Evolutionary conservation across 768 basidiomycete genomes (phyloP).

Genomic region (Mycena latifolia): DNA sequence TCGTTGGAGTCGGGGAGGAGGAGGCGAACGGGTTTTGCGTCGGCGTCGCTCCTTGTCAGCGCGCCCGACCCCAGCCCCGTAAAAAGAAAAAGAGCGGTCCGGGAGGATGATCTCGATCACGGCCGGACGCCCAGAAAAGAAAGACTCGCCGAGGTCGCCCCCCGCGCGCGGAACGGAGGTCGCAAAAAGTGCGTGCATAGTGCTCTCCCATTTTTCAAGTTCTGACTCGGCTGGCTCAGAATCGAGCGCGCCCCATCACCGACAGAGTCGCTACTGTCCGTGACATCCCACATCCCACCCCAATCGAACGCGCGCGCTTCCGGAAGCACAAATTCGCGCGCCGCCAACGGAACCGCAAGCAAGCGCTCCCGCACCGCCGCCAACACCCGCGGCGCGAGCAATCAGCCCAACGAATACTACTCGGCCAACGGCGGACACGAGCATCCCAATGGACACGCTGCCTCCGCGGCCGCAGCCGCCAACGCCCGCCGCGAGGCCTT

Average conservation of each 20-base stretch:
- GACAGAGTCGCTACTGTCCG: slow-evolving; percentile 79
- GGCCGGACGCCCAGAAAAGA: slow-evolving; percentile 76
- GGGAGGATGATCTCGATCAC: slow-evolving; percentile 75
- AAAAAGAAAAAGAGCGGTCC: slow-evolving; percentile 68
- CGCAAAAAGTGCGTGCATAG: slow-evolving; percentile 70
- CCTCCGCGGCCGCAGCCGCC: slow-evolving; percentile 25
- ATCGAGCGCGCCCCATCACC: slow-evolving; percentile 77
- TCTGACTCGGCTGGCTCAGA: slow-evolving; percentile 49
- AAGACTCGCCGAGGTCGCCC: slow-evolving; percentile 56
- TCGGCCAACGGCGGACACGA: slow-evolving; percentile 40
- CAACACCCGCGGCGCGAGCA: slow-evolving; percentile 55
- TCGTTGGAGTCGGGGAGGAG: slow-evolving; percentile 76
- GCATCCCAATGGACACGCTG: slow-evolving; percentile 40
- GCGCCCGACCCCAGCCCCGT: slow-evolving; percentile 71
- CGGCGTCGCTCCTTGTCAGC: slow-evolving; percentile 63
- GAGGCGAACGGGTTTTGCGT: slow-evolving; percentile 67
- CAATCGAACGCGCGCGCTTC: slow-evolving; percentile 42
- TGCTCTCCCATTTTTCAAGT: slow-evolving; percentile 11
- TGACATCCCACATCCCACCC: slow-evolving; percentile 71
- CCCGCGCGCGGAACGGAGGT: slow-evolving; percentile 64
- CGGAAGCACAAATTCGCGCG: slow-evolving; percentile 39
- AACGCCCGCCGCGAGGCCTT: slow-evolving; percentile 55
- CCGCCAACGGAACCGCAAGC: slow-evolving; percentile 43
- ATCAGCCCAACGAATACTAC: slow-evolving; percentile 52
- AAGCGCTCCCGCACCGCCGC: slow-evolving; percentile 61